Base-by-base conservation (phyloP, 345 rosid genomes). In the Cardiospermum halicacabum region DNA sequence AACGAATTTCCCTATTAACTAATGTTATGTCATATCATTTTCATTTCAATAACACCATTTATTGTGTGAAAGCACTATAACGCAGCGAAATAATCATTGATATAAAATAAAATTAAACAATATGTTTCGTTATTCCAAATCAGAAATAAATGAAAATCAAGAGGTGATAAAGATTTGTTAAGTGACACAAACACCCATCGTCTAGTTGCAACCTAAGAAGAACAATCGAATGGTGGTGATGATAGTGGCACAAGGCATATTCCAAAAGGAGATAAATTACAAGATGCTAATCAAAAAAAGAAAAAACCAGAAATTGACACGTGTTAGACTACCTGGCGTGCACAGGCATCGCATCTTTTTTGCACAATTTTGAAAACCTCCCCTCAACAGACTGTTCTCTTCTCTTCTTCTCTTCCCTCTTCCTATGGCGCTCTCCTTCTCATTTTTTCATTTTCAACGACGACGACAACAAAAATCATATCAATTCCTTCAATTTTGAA, bases 261-360 rank as follows among this genome's bases (percentile, higher is more conserved):
- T 53, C 60, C 24, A 25, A 47, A 27, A 43, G 65, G 27, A 56
- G 34, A 62, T 53, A 74, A 49, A 69, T 39, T 10, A 65, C 27
- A 64, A 68, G 68, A 54, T 69, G 72, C 65, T 40, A 40, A 39
- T 75, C 18, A 64, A n/a, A n/a, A 43, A 73, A 47, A 47, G 60
- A 51, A 56, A 48, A 66, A 64, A 66, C 58, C 34, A 73, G 71
- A 74, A 50, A 45, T 53, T 74, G 90, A 86, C 95, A 85, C 92
- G 97, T 90, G 92, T 69, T 63, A 25, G 70, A 60, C 81, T 78
- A 77, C 85, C 84, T 81, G 94, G 88, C 86, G 63, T 47, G 51
- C 25, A 64, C 77, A 67, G 71, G 79, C 78, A 78, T 81, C 75
- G 89, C 87, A 76, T 81, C 87, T 58, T 71, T n/a, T 61, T 43